These are phyloP conservation scores for Monilinia fructigena DNA, from an alignment of 2,329 filamentous ascomycete species.

Conservation along the genomic window DNA sequence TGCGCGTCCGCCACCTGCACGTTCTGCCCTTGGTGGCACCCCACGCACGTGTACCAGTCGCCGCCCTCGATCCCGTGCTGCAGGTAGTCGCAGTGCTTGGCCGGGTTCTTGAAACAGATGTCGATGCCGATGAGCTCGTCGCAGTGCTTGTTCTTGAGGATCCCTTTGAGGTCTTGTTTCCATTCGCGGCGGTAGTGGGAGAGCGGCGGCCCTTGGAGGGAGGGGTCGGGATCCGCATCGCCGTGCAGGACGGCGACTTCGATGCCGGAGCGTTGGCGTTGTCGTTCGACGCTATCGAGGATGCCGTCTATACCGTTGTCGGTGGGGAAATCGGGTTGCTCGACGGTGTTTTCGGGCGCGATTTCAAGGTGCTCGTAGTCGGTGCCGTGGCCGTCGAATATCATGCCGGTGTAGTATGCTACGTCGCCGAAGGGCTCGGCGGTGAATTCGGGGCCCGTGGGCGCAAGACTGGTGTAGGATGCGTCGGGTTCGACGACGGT, in stretches of 20 bases:
- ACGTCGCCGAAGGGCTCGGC: slow-evolving; percentile 15
- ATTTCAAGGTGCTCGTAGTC: too few species aligned
- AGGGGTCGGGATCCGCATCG: background rate
- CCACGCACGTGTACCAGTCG: background rate
- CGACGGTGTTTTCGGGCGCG: background rate
- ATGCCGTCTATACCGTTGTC: background rate
- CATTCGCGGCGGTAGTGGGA: background rate
- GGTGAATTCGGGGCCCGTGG: background rate
- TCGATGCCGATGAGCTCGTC: slow-evolving; percentile 4
- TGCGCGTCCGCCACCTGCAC: background rate
- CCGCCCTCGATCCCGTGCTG: slow-evolving; percentile 1
- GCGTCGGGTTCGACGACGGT: background rate
- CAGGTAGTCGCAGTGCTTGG: slow-evolving; percentile 13
- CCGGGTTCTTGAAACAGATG: slow-evolving; percentile 9
- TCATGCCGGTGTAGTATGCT: background rate
- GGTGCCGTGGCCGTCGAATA: background rate
- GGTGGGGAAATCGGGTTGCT: background rate
- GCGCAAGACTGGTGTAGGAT: slow-evolving; percentile 5
- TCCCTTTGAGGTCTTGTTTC: background rate
- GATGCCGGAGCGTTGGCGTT: background rate
- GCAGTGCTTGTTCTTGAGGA: background rate
- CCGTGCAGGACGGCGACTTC: background rate
- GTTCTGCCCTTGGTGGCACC: slow-evolving; percentile 2
- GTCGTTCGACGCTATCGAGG: background rate
- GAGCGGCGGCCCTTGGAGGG: background rate